These are phyloP conservation scores for Butyriboletus loyo DNA, from an alignment of 768 basidiomycete genomes.

Conservation along the genomic window DNA sequence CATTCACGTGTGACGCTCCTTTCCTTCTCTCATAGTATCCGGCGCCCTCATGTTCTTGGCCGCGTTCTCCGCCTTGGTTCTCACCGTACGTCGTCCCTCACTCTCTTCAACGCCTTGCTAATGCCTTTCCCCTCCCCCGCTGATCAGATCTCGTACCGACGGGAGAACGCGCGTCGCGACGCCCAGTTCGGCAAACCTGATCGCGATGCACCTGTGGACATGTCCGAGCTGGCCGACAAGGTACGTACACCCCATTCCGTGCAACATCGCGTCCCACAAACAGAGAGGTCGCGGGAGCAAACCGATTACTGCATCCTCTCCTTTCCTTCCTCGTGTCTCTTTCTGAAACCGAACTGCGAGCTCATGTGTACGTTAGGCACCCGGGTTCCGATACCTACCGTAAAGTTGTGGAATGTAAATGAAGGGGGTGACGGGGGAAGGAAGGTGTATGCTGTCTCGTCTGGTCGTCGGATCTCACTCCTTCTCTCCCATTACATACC, in stretches of 20 bases:
- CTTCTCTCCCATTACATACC: background rate
- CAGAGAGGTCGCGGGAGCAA: background rate
- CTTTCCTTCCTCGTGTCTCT: background rate
- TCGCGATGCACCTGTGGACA: slow-evolving; percentile 52
- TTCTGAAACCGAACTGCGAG: background rate
- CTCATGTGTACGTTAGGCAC: slow-evolving; percentile 40
- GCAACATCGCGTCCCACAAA: background rate
- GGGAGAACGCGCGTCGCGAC: slow-evolving; percentile 59
- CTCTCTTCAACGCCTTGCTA: background rate
- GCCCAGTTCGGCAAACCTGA: slow-evolving; percentile 48
- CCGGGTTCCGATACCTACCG: slow-evolving; percentile 55
- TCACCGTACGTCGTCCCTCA: slow-evolving; percentile 15
- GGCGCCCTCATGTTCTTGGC: slow-evolving; percentile 25
- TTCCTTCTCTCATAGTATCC: background rate
- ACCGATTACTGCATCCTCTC: background rate
- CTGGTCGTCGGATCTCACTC: background rate
- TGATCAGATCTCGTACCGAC: slow-evolving; percentile 55
- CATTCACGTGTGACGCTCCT: background rate
- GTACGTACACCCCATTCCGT: background rate
- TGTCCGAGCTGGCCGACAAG: slow-evolving; percentile 61
- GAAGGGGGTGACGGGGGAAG: too few relatives aligned
- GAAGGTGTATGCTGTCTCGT: background rate
- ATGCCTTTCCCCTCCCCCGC: too few relatives aligned
- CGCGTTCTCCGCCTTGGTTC: slow-evolving; percentile 15
- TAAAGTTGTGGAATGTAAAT: slow-evolving; percentile 2